Base-by-base conservation (phyloP, 169 alveolate species). In the Eimeria acervulina region DNA sequence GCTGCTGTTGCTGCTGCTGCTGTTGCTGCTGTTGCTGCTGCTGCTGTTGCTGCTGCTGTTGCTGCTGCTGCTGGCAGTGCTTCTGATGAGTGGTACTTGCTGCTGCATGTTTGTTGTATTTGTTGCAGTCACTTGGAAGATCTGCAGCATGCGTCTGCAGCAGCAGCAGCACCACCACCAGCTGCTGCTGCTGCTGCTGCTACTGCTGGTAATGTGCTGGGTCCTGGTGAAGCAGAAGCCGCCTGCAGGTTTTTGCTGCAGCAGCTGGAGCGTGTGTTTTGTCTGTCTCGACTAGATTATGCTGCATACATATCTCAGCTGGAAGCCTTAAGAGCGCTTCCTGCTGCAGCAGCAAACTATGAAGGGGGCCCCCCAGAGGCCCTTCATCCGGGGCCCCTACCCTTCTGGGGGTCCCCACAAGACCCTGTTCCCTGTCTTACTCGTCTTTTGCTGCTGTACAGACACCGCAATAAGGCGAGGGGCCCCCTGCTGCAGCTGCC, bases 201-300 rank as follows among this genome's bases (percentile, higher is more conserved):
- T 42, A 61, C 87, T 76, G 87, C 87, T 76, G 52, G 63, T n/a
- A 74, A 47, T 74, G 36, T 36, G 87, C 90, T 81, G 42, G 15
- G 19, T 0, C 7, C 72, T 19, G 55, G 40, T 7, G 90, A 81
- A 1, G 26, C 70, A 7, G 90, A 81, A 47, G 36, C 90, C 6
- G 90, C 70, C 6, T 81, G 90, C 90, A 5, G 2, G 28, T 81
- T 81, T 51, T 28, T 81, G 72, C 72, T 81, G 70, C 47, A 44
- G 90, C 51, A 81, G 90, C 90, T 81, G 70, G 72, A 47, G 72
- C 90, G 90, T 17, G 72, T 81, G 26, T 81, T 81, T n/a, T 28
- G 70, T 31, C 31, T 81, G n/a, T 81, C 90, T 21, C 70, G 40
- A 0, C 26, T 42, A n/a, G 90, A 81, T 47, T 81, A 28, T 19